phyloP scores from a whole-genome alignment of 495 filamentous ascomycete species.

The Chaetomium tenue region DNA sequence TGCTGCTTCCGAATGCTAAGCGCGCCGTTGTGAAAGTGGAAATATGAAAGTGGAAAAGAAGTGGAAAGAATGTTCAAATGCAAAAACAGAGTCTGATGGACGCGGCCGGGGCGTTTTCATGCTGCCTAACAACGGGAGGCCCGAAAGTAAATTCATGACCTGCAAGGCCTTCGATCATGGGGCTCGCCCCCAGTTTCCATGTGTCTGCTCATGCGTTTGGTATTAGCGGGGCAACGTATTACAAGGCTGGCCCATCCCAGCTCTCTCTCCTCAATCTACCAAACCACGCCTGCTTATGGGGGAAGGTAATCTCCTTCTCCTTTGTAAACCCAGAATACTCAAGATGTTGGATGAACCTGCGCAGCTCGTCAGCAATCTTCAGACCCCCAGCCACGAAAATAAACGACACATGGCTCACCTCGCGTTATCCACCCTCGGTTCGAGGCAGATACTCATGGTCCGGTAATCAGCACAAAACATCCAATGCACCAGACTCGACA shows the following conservation, averaged over 20 bases:
- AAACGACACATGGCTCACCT: conserved; percentile 58
- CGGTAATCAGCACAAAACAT: conserved; percentile 75
- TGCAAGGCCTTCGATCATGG: too few relatives aligned
- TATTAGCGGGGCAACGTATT: conserved; percentile 24
- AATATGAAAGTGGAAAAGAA: too few relatives aligned
- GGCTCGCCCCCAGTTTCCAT: too few relatives aligned
- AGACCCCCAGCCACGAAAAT: not conserved
- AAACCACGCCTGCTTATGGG: conserved; percentile 89
- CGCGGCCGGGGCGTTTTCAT: too few relatives aligned
- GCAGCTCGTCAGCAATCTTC: conserved; percentile 11
- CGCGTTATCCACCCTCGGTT: conserved; percentile 87
- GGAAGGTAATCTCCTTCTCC: conserved; percentile 82
- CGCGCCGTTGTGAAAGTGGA: too few relatives aligned
- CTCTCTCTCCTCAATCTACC: conserved; percentile 78
- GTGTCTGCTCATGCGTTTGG: too few relatives aligned
- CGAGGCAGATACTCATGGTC: conserved; percentile 77
- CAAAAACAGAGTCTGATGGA: too few relatives aligned
- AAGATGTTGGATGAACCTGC: conserved; percentile 76
- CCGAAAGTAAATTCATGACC: too few relatives aligned
- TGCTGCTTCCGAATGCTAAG: too few relatives aligned
- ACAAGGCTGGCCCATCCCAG: conserved; percentile 79
- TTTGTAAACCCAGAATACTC: conserved; percentile 78
- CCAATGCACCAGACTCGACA: conserved; percentile 82
- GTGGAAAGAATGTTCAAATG: too few relatives aligned
- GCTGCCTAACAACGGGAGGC: too few relatives aligned